These are phyloP conservation scores for Nicotiana benthamiana DNA, from an alignment of 257 asterid species.

Conservation along the genomic window DNA sequence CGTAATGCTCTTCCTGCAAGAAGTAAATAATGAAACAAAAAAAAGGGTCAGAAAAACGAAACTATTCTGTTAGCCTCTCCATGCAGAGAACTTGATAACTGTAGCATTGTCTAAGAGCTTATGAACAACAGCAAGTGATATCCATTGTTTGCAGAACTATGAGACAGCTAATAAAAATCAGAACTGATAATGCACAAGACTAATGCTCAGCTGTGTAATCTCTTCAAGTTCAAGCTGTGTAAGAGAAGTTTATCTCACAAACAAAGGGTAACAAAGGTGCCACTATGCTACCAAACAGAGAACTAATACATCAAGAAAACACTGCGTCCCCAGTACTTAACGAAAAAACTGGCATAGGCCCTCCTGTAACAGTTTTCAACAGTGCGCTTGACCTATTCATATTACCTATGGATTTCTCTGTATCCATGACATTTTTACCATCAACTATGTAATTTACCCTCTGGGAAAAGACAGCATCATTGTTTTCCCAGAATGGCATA, in stretches of 20 bases:
- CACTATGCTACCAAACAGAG: background rate
- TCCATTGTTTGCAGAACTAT: background rate
- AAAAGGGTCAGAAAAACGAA: background rate
- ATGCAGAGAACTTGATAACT: background rate
- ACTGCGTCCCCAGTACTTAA: background rate
- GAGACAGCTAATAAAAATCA: background rate
- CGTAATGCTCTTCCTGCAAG: conserved; percentile 78
- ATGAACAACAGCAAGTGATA: background rate
- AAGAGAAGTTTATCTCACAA: background rate
- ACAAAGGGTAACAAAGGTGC: background rate
- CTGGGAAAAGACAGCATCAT: background rate
- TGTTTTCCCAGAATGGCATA: background rate
- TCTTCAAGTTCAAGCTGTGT: background rate
- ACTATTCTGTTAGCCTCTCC: background rate
- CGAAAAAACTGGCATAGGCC: background rate
- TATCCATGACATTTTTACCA: background rate
- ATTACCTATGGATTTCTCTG: background rate
- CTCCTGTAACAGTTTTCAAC: background rate
- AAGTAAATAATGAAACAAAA: conserved; percentile 11
- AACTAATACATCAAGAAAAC: background rate
- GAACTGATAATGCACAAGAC: background rate
- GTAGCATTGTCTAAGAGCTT: background rate
- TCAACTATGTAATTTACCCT: background rate
- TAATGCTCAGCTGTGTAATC: background rate
- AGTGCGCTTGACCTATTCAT: background rate